Evolutionary conservation across 495 filamentous ascomycete genomes (phyloP).

Genomic region (Cairneyella variabilis): DNA sequence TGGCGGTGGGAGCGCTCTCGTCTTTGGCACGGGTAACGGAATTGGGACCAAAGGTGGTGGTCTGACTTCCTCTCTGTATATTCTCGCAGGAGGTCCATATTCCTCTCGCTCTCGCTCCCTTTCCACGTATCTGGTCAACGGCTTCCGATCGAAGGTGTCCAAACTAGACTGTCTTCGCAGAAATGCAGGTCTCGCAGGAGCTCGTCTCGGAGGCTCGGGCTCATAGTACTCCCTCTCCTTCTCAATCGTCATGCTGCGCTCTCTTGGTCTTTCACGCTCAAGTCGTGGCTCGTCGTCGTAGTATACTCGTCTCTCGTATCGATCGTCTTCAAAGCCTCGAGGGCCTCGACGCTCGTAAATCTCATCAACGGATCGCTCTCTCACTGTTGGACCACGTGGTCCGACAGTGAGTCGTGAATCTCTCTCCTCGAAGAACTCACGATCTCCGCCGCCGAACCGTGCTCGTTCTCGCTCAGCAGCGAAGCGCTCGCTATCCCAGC

Average conservation of each 20-base stretch:
- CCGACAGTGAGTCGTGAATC: slow-evolving; percentile 14
- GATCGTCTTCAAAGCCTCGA: slow-evolving; percentile 39
- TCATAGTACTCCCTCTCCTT: slow-evolving; percentile 42
- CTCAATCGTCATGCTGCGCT: slow-evolving; percentile 36
- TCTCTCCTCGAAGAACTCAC: slow-evolving; percentile 21
- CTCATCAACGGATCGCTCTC: slow-evolving; percentile 32
- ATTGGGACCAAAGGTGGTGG: slow-evolving; percentile 31
- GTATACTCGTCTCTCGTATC: slow-evolving; percentile 46
- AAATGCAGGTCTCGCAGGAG: slow-evolving; percentile 52
- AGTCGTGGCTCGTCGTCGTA: slow-evolving; percentile 52
- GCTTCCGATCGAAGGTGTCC: slow-evolving; percentile 69
- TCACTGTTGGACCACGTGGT: slow-evolving; percentile 1
- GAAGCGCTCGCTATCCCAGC: slow-evolving; percentile 30
- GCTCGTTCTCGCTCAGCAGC: slow-evolving; percentile 34
- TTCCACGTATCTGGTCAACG: slow-evolving; percentile 42
- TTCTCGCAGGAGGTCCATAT: slow-evolving; percentile 36
- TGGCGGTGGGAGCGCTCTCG: slow-evolving; percentile 35
- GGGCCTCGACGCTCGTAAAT: slow-evolving; percentile 33
- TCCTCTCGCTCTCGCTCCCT: slow-evolving; percentile 45
- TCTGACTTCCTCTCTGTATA: slow-evolving; percentile 42
- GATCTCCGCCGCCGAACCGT: slow-evolving; percentile 32
- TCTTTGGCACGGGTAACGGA: slow-evolving; percentile 34
- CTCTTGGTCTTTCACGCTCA: slow-evolving; percentile 37
- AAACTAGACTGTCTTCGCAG: slow-evolving; percentile 64
- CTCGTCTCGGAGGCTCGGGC: slow-evolving; percentile 24